Evolutionary conservation across 176 grass and related monocot genomes (phyloP), one percentile per base, ranked within the genome.

Genomic region (Coix lacrymajobi): DNA sequence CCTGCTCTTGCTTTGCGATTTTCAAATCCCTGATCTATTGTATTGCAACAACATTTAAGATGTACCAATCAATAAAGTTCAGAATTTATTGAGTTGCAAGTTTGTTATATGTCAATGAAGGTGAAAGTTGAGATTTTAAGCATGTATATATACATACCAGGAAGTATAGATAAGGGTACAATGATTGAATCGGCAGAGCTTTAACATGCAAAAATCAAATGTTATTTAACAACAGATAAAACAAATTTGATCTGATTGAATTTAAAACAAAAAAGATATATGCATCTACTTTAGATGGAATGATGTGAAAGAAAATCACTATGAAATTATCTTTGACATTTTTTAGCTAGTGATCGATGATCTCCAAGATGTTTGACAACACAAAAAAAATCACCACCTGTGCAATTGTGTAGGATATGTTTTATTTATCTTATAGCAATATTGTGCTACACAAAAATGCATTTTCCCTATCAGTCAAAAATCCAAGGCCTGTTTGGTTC

Each of bases 151-250:
- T 57, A 70, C 87, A 57, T 90, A 93, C 91, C 91, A 93, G 82
- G 78, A 93, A 93, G 79, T 93, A 93, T 8, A 93, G 75, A 74
- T 81, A 93, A 22, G 91, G 91, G 72, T 79, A 87, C 28, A 93
- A n/a, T 29, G 88, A 90, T 46, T 89, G 85, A 48, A 87, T 81
- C 0, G 87, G 91, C 52, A 93, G 58, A 30, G 87, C 91, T 93
- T 87, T 22, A 87, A 85, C 2, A 45, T 14, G n/a, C 5, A 31
- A 62, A 10, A 73, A 39, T 37, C 39, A 25, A 17, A 26, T 33
- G 16, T 66, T 38, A 75, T 44, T 84, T 19, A 64, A 64, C 62
- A 64, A 17, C 62, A 64, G 5, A 64, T 64, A 64, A 33, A 64
- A 64, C 6, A 17, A 33, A 16, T 61, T 60, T 60, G 3, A 26